Conservation (phyloP, 306 rosid genomes). For the Quercus robur region DNA sequence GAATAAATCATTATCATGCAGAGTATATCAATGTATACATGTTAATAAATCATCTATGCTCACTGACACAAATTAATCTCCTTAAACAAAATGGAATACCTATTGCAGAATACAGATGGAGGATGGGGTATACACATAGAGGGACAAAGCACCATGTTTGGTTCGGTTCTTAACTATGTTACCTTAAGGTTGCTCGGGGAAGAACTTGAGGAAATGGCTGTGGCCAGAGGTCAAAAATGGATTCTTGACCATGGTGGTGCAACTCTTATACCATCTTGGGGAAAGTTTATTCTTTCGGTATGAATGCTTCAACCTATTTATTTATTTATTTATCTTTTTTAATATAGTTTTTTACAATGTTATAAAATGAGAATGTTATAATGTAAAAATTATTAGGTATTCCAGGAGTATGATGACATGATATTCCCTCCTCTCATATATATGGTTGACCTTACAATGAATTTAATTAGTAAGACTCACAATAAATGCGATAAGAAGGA, state of each 20-base stretch:
- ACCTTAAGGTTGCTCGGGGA: constrained; percentile 53
- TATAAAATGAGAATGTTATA: no score
- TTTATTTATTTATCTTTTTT: background rate
- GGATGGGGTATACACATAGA: constrained; percentile 79
- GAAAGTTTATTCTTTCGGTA: constrained; percentile 67
- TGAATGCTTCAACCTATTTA: background rate
- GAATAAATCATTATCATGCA: no score
- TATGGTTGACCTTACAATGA: no score
- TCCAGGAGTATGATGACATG: no score
- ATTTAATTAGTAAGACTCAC: no score
- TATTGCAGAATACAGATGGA: constrained; percentile 60
- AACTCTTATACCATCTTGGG: constrained; percentile 62
- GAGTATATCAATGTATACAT: no score
- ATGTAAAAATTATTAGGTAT: no score
- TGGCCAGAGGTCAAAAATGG: constrained; percentile 51
- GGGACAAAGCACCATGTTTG: constrained; percentile 70
- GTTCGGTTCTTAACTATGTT: constrained; percentile 30
- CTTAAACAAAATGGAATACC: no score
- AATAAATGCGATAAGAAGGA: no score
- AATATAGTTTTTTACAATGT: background rate
- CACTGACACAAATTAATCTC: no score
- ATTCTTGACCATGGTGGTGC: constrained; percentile 63
- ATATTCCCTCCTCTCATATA: no score
- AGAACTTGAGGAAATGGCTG: constrained; percentile 24
- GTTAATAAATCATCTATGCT: no score